phyloP scores from a whole-genome alignment of 192 early-diverging fungal species.

The Linderina pennispora region DNA sequence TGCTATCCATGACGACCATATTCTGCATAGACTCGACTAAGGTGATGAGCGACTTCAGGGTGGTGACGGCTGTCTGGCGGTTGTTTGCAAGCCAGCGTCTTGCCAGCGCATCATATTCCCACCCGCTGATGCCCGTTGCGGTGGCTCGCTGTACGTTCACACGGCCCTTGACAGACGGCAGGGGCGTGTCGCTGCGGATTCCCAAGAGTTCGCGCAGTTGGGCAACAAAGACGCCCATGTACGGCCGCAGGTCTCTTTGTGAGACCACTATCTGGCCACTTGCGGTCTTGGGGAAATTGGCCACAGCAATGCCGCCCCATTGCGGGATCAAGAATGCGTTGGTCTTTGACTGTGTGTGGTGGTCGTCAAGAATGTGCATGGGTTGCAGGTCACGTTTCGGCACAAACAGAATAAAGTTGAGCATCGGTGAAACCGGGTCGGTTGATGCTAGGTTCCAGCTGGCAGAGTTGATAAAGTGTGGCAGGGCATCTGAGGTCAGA shows the following conservation, averaged over 20 bases:
- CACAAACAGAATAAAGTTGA: slow-evolving; percentile 90
- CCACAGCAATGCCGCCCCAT: slow-evolving; percentile 90
- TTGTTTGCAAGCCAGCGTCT: slow-evolving; percentile 67
- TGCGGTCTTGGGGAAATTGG: slow-evolving; percentile 28
- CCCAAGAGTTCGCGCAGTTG: slow-evolving; percentile 85
- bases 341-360: slow-evolving; percentile 29
- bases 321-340: slow-evolving; percentile 91
- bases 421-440: slow-evolving; percentile 69
- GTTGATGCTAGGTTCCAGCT: slow-evolving; percentile 95
- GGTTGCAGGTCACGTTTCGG: slow-evolving; percentile 65
- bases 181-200: slow-evolving; percentile 50
- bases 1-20: slow-evolving; percentile 91
- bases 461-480: slow-evolving; percentile 91
- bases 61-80: slow-evolving; percentile 62
- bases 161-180: slow-evolving; percentile 25
- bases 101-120: slow-evolving; percentile 76
- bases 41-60: slow-evolving; percentile 72
- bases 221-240: slow-evolving; percentile 73
- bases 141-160: slow-evolving; percentile 39
- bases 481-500: slow-evolving; percentile 64
- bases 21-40: slow-evolving; percentile 75
- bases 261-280: no score
- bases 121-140: slow-evolving; percentile 64
- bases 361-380: slow-evolving; percentile 55
- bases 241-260: slow-evolving; percentile 64